Conservation (phyloP, 176 grass and related monocot species). For the Aegilops speltoides region DNA sequence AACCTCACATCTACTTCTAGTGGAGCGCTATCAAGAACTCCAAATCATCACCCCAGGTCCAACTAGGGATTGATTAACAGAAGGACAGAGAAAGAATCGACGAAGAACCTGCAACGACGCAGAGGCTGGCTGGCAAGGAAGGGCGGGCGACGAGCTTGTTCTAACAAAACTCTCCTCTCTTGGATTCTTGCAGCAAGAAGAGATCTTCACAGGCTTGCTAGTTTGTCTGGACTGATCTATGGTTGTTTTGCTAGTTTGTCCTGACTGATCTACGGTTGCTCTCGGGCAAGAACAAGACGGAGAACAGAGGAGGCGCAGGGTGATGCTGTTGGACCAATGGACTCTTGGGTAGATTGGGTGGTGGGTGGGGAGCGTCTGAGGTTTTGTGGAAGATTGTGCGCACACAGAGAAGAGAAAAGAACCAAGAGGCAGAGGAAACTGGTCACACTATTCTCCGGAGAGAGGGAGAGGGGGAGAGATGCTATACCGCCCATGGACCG, state of each 20-base stretch:
- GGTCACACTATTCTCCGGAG: background rate
- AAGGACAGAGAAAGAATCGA: background rate
- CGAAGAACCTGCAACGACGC: background rate
- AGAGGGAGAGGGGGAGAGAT: background rate
- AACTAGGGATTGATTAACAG: background rate
- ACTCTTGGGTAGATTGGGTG: background rate
- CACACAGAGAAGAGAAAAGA: conserved; percentile 9
- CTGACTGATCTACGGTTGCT: background rate
- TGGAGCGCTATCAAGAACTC: background rate
- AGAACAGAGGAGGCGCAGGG: background rate
- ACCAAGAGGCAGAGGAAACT: conserved; percentile 22
- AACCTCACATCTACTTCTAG: background rate
- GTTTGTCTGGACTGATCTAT: background rate
- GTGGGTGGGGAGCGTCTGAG: background rate
- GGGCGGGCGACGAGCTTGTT: background rate
- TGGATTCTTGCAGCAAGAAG: background rate
- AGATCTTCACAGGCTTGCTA: conserved; percentile 8
- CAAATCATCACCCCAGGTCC: background rate
- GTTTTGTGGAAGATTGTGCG: background rate
- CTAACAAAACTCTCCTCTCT: background rate
- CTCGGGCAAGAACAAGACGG: background rate
- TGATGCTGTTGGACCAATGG: background rate
- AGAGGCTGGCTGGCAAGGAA: background rate
- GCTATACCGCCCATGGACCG: background rate
- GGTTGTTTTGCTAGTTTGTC: background rate